These are phyloP conservation scores for Chrysoporthe deuterocubensis DNA, from an alignment of 2,329 filamentous ascomycete genomes.

Conservation along the genomic window DNA sequence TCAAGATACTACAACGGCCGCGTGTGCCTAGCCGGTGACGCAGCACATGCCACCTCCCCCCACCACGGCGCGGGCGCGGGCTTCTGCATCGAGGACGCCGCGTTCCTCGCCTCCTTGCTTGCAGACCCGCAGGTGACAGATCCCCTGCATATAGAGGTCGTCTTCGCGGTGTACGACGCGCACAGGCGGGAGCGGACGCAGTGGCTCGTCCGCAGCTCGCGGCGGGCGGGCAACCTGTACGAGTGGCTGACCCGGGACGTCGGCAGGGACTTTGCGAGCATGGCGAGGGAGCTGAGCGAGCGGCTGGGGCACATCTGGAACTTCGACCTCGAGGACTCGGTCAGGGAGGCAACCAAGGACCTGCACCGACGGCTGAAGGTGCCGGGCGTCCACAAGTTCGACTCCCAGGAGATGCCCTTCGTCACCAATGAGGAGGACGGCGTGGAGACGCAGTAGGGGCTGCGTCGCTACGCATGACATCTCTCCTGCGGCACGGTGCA, in stretches of 20 bases:
- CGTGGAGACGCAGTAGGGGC: constrained; percentile 15
- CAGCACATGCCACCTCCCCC: constrained; percentile 65
- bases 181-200: constrained; percentile 53
- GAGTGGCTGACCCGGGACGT: constrained; percentile 47
- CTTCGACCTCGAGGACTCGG: constrained; percentile 19
- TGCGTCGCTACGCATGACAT: not conserved
- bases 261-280: constrained; percentile 41
- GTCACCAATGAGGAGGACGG: constrained; percentile 22
- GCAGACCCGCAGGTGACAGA: constrained; percentile 43
- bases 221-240: constrained; percentile 48
- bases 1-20: constrained; percentile 47
- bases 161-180: constrained; percentile 56
- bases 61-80: constrained; percentile 63
- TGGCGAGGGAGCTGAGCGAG: constrained; percentile 34
- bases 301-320: constrained; percentile 25
- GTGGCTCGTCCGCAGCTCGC: constrained; percentile 54
- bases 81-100: constrained; percentile 59
- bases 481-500: not conserved
- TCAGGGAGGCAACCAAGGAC: constrained; percentile 26
- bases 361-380: constrained; percentile 18
- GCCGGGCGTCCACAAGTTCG: constrained; percentile 18
- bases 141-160: constrained; percentile 43
- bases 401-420: constrained; percentile 28
- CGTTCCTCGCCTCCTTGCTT: constrained; percentile 50
- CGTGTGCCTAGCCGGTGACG: constrained; percentile 61